A percentile compares a stretch with the other conserved stretches of the same genome.
Conservation (phyloP, 257 asterid species). For the Marsdenia floribunda region DNA sequence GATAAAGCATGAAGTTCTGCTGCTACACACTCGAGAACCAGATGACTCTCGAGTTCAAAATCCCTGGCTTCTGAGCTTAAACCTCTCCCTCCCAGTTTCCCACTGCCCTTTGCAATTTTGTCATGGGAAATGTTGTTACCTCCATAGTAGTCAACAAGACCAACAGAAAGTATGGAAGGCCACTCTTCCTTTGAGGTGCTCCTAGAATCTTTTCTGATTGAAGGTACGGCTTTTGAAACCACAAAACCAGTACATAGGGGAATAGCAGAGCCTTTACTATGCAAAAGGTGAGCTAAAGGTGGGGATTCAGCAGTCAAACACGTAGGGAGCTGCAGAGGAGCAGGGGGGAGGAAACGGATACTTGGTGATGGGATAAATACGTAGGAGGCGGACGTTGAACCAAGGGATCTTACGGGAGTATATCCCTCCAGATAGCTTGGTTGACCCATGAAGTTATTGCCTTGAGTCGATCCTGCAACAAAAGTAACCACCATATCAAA, state of each 20-base stretch:
- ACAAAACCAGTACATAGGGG: conserved; percentile 83
- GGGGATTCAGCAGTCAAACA: conserved; percentile 97
- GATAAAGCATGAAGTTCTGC: conserved; percentile 98
- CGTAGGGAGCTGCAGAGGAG: conserved; percentile 83
- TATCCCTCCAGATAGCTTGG: conserved; percentile 90
- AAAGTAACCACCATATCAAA: conserved; percentile 12
- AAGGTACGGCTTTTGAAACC: conserved; percentile 92
- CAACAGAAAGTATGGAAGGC: conserved; percentile 87
- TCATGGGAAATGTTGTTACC: conserved; percentile 54
- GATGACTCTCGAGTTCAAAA: conserved; percentile 56
- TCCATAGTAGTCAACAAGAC: conserved; percentile 89
- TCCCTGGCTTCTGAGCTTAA: conserved; percentile 53
- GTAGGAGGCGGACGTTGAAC: conserved; percentile 76
- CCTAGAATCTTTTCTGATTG: conserved; percentile 69
- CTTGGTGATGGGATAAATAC: conserved; percentile 81
- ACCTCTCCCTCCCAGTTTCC: conserved; percentile 54
- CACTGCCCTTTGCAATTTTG: conserved; percentile 43
- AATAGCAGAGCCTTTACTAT: conserved; percentile 93
- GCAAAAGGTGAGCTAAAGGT: conserved; percentile 93
- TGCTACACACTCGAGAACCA: conserved; percentile 65
- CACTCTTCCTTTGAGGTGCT: conserved; percentile 76
- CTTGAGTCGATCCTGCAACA: conserved; percentile 73
- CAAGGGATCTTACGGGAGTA: conserved; percentile 87
- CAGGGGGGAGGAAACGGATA: conserved; percentile 86
- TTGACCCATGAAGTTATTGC: conserved; percentile 46